phyloP scores from a whole-genome alignment of 1,284 basidiomycete genomes.

The Caloboletus inedulis region DNA sequence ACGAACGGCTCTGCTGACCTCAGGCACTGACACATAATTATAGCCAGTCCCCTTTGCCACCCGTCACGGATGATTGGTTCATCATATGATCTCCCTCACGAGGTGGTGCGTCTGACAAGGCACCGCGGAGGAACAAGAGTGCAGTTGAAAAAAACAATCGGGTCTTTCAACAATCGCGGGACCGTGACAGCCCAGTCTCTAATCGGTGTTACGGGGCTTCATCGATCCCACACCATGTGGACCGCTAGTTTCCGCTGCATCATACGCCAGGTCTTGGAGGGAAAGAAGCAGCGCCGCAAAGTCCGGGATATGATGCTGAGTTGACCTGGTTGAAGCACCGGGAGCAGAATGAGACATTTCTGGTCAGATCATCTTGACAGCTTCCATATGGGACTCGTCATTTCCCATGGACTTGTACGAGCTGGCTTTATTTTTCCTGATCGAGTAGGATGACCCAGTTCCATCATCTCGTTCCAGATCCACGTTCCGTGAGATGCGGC shows the following conservation, averaged over 20 bases:
- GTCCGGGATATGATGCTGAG: slow-evolving; percentile 25
- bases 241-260: slow-evolving; percentile 21
- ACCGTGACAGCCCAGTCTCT: slow-evolving; percentile 6
- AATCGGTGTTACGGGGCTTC: slow-evolving; percentile 7
- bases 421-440: slow-evolving; percentile 17
- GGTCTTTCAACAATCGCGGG: slow-evolving; percentile 16
- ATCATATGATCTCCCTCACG: neutral
- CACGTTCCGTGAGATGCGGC: slow-evolving; percentile 25
- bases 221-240: slow-evolving; percentile 21
- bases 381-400: slow-evolving; percentile 8
- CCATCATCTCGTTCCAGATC: slow-evolving; percentile 18
- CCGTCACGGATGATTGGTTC: slow-evolving; percentile 2
- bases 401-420: slow-evolving; percentile 6
- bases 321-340: slow-evolving; percentile 4
- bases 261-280: slow-evolving; percentile 2
- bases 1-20: neutral
- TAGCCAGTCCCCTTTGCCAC: neutral
- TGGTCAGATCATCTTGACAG: slow-evolving; percentile 10
- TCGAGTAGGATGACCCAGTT: slow-evolving; percentile 11
- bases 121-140: neutral
- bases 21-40: no score
- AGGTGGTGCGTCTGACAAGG: neutral
- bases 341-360: slow-evolving; percentile 11
- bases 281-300: slow-evolving; percentile 22
- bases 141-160: neutral